Evolutionary conservation across 225 moss, liverwort and hornwort genomes (phyloP), one percentile per base, ranked within the genome.

Genomic region (Pleurozium schreberi): DNA sequence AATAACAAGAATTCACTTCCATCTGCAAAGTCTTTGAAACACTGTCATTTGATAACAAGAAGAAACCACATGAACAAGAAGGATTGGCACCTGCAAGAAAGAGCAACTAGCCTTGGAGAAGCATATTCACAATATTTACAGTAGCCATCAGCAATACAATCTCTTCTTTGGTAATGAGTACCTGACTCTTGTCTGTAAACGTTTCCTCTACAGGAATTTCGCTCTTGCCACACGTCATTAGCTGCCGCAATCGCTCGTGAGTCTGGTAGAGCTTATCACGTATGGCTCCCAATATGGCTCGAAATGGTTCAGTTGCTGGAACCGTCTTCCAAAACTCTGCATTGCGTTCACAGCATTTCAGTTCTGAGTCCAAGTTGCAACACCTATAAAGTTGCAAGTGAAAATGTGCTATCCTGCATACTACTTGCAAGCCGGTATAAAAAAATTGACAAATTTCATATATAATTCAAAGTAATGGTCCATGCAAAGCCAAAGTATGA

Each of bases 301-400:
- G 96, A 92, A 97, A 98, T 61, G 98, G 97, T 92, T 98, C 98
- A 81, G 89, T 93, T 40, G 96, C 92, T 50, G 98, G 98, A 88
- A 98, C 96, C 57, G 94, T 95, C 93, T 98, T 98, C 98, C 98
- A 97, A 76, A 98, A 98, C 82, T 98, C 98, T 98, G 94, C 80
- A 63, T 89, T 82, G 63, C 63, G 90, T 84, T 75, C 80, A 67
- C 30, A 42, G 38, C 66, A 85, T 83, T 89, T 85, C 71, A 89
- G 14, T 91, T 89, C 67, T 75, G 81, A 87, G 50, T 43, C 66
- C 50, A 71, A 85, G 74, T 79, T 85, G 78, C 47, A 60, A 80
- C 66, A 43, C 36, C 50, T 42, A 68, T 21, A 38, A 84, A 85
- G 43, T 25, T 83, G 61, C 75, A 50, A 80, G 33, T 22, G 36